These are phyloP conservation scores for Entomortierella lignicola DNA, from an alignment of 192 early-diverging fungal species.

Conservation along the genomic window DNA sequence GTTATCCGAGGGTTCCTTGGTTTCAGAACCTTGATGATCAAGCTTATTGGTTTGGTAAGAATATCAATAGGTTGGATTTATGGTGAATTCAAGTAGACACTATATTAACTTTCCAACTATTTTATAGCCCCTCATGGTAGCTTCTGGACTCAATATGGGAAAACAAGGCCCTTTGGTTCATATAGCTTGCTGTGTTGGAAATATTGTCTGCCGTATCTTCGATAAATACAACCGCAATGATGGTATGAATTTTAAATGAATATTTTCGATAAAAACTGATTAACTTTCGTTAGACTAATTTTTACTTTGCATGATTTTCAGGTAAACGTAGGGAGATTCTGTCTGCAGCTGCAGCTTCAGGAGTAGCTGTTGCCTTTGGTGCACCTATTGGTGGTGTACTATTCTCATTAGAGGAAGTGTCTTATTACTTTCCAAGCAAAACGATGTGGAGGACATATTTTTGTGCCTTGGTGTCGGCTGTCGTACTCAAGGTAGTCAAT, in stretches of 20 bases:
- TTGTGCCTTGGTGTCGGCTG: conserved; percentile 89
- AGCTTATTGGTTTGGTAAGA: conserved; percentile 88
- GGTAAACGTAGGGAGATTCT: conserved; percentile 93
- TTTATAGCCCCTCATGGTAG: conserved; percentile 77
- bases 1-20: conserved; percentile 94
- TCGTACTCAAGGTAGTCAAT: conserved; percentile 62
- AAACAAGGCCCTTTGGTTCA: conserved; percentile 97
- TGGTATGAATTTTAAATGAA: conserved; percentile 6
- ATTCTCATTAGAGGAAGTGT: conserved; percentile 94
- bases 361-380: conserved; percentile 95
- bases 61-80: no score
- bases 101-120: background rate
- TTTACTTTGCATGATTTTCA: background rate
- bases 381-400: conserved; percentile 97
- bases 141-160: conserved; percentile 91
- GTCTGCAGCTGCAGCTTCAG: conserved; percentile 92
- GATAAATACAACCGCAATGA: conserved; percentile 95
- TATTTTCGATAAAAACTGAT: background rate
- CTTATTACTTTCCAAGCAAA: conserved; percentile 93
- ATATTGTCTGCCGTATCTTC: conserved; percentile 89
- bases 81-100: background rate
- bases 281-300: background rate
- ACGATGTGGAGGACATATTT: conserved; percentile 96
- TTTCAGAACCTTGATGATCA: conserved; percentile 91
- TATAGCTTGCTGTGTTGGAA: conserved; percentile 90